Evolutionary conservation across 768 basidiomycete species (phyloP), one percentile per base, ranked within the genome.

Genomic region (Suillus occidentalis): DNA sequence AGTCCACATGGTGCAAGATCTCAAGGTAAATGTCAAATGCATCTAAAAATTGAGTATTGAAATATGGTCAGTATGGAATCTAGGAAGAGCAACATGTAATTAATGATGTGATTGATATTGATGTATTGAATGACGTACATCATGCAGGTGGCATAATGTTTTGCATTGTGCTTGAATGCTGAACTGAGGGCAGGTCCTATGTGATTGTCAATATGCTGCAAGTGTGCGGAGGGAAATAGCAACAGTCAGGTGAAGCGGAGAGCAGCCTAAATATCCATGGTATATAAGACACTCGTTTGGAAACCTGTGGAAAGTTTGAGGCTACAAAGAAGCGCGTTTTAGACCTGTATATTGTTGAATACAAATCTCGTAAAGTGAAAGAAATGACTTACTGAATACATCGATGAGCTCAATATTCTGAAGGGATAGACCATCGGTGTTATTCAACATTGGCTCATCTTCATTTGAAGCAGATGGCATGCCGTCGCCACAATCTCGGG

Each of bases 151-250:
- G 28, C 65, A 66, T 34, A 66, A 14, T 6, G 25, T 3, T 16
- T 66, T 63, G 5, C 40, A 43, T 20, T 63, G 61, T 1, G 47
- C 65, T 34, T 70, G 67, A 10, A 71, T 63, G 3, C 56, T 47
- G 4, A 70, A 70, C 1, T 25, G 18, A 0, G 67, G 69, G 28
- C 66, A 68, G 0, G 34, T 42, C 9, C 13, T 37, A n/a, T 71
- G 69, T 0, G 14, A 1, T 42, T 70, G 66, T 1, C 40, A 22
- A 36, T 62, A 67, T 0, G 56, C 39, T 1, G 68, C 63, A 37
- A 76, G 66, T 0, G 63, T 72, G 6, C 49, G 58, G 0, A 71
- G 50, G 0, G 69, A 70, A 20, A 75, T 63, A 2, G 71, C 66
- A 20, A 71, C 20, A 1, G 45, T 61, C 3, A 2, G 25, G 7